Conservation (phyloP, 805 yeast genomes). For the Candida boidinii region DNA sequence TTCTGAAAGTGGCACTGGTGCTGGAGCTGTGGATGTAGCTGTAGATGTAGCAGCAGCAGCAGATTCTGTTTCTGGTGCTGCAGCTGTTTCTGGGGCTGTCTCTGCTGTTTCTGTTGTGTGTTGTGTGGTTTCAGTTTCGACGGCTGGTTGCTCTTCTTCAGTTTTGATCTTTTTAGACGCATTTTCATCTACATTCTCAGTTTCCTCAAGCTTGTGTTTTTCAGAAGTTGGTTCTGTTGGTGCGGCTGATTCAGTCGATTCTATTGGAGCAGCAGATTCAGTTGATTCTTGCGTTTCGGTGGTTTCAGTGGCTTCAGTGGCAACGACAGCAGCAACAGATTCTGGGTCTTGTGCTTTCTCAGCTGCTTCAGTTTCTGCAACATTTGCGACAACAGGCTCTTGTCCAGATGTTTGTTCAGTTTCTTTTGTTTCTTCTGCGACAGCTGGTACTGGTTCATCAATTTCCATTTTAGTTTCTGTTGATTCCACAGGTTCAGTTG, state of each 20-base stretch:
- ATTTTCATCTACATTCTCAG: too few species aligned
- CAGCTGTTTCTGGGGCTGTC: constrained; percentile 26
- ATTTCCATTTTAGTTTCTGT: background rate
- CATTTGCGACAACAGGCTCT: constrained; percentile 4
- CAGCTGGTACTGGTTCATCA: background rate
- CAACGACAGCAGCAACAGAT: too few species aligned
- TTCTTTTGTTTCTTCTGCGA: background rate
- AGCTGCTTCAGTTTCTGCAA: constrained; percentile 4
- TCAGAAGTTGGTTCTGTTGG: too few species aligned
- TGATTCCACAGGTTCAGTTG: background rate
- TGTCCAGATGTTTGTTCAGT: constrained; percentile 6
- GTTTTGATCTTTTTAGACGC: constrained; percentile 5
- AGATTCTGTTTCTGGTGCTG: constrained; percentile 48
- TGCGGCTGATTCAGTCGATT: too few species aligned
- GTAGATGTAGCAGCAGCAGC: constrained; percentile 1
- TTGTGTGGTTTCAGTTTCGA: constrained; percentile 1
- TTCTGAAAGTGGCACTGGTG: constrained; percentile 15
- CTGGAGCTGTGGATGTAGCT: constrained; percentile 12
- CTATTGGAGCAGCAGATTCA: too few species aligned
- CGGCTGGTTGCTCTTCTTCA: constrained; percentile 3
- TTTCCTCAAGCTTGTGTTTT: too few species aligned
- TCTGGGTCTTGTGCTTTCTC: background rate
- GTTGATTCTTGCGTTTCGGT: too few species aligned
- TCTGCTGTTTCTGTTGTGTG: constrained; percentile 10
- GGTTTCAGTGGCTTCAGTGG: too few species aligned